Base-by-base conservation (phyloP, 1,284 basidiomycete genomes). In the Boletellus deceptivus region DNA sequence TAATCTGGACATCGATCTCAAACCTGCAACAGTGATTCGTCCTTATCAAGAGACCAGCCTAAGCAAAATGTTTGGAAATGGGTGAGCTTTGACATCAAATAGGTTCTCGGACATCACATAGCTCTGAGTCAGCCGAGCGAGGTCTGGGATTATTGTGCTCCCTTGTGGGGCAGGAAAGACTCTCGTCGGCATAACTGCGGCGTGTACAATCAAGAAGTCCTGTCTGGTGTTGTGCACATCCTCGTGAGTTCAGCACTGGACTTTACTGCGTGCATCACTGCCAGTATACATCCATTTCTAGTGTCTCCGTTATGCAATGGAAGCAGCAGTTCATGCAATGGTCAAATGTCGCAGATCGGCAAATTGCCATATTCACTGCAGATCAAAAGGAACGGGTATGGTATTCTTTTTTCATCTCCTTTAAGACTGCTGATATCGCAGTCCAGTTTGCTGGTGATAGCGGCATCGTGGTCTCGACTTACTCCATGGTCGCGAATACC, bases 81-180 rank as follows among this genome's bases (percentile, higher is more conserved):
- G 93, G 89, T 91, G 64, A 50, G 79, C 64, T 13, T 16, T 34
- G 34, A 39, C 27, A 48, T 41, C 29, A 27, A 40, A 42, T 16
- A 14, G 36, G 33, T 45, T 25, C 17, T 7, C 4, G 20, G 10
- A 47, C 24, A 39, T 43, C 20, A 18, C 27, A 33, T 51, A 57
- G 6, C 54, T 52, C 47, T 24, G 18, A 49, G 50, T 54, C 54
- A 93, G 94, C 45, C 93, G 95, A 65, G 95, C 95, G 41, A 83
- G 95, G 51, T 98, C 95, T 43, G 97, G 97, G 4, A 99, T 99
- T 61, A 99, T 99, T 57, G 97, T 99, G 4, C 76, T 99, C 29
- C 97, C 97, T 36, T 99, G 97, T 67, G 97, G 97, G 54, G 97
- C 97, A 29, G 97, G 97, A 43, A 99, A 99, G 76, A 99, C 97